phyloP scores from a whole-genome alignment of 139 green algal species.

The Chlorella vulgaris region DNA sequence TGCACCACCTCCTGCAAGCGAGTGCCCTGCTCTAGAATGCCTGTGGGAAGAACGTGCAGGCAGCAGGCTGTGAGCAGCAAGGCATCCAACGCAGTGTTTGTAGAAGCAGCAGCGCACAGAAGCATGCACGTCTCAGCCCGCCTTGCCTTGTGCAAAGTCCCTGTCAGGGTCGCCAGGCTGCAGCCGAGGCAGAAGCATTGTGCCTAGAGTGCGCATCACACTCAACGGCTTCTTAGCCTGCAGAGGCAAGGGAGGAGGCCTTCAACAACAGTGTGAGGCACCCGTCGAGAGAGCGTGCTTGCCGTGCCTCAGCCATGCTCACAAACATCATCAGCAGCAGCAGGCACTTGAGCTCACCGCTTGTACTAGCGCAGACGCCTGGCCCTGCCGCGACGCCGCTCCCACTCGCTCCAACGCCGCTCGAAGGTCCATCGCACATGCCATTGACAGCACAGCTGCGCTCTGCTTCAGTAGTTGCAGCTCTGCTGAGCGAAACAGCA shows the following conservation, averaged over 20 bases:
- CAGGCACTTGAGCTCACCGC: conserved; percentile 23
- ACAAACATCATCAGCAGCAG: too few relatives aligned
- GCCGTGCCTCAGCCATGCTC: too few relatives aligned
- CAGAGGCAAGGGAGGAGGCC: not conserved
- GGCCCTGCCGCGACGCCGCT: conserved; percentile 32
- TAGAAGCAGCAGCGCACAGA: not conserved
- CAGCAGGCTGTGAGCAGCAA: not conserved
- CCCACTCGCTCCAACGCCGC: conserved; percentile 47
- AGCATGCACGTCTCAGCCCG: not conserved
- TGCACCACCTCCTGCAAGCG: conserved; percentile 61
- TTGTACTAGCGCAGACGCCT: conserved; percentile 53
- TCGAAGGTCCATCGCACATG: conserved; percentile 66
- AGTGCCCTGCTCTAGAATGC: conserved; percentile 57
- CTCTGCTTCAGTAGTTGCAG: conserved; percentile 52
- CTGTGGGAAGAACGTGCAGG: not conserved
- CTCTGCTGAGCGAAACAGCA: conserved; percentile 34
- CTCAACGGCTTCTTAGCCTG: conserved; percentile 61
- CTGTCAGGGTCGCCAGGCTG: conserved; percentile 52
- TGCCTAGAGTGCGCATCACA: conserved; percentile 65
- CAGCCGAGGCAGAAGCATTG: conserved; percentile 67
- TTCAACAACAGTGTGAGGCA: not conserved
- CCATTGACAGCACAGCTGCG: conserved; percentile 57
- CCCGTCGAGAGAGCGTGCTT: not conserved
- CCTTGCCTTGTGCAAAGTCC: conserved; percentile 62
- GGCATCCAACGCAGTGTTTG: not conserved